Evolutionary conservation across 2,329 filamentous ascomycete species (phyloP), one percentile per base, ranked within the genome.

Genomic region (Ilyonectria sp.): DNA sequence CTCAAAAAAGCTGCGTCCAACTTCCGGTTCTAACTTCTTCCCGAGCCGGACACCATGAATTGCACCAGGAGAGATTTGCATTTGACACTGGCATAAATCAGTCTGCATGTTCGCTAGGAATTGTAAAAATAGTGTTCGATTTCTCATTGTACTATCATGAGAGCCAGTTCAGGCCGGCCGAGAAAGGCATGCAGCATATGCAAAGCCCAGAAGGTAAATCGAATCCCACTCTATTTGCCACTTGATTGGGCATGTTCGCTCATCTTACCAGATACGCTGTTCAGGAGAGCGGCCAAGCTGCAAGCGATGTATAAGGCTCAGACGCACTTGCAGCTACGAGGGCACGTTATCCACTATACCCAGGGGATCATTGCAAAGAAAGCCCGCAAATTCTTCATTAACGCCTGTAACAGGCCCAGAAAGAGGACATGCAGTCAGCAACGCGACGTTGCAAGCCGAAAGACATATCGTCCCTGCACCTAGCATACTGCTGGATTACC

Each of bases 201-300:
- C n/a, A 74, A 68, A n/a, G 44, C 33, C 3, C 71, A 72, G 47
- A 74, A 74, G 62, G 69, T 70, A 40, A 23, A 1, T 5, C 11
- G 33, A 7, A 3, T 4, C 6, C 33, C 9, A 6, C 15, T 26
- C 10, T 23, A 6, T 47, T 47, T 26, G 21, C 44, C 3, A 13
- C 21, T 13, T 26, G 3, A 15, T 15, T 13, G 8, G 23, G 7
- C 46, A n/a, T 17, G 1, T 6, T 54, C 1, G 60, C 57, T 17
- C 6, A 4, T 10, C 7, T 2, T 2, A 4, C 17, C 3, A 74
- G 72, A 67, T 74, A 11, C 70, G 71, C 7, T 74, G 72, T 23
- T 70, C 70, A 0, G 69, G 68, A 4, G 71, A 74, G 1, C 55
- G 52, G 5, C 72, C 72, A 3, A 69, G 59, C 15, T 74, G 72